Base-by-base conservation (phyloP, 2,329 filamentous ascomycete species). In the Calonectria pseudoreteaudii region DNA sequence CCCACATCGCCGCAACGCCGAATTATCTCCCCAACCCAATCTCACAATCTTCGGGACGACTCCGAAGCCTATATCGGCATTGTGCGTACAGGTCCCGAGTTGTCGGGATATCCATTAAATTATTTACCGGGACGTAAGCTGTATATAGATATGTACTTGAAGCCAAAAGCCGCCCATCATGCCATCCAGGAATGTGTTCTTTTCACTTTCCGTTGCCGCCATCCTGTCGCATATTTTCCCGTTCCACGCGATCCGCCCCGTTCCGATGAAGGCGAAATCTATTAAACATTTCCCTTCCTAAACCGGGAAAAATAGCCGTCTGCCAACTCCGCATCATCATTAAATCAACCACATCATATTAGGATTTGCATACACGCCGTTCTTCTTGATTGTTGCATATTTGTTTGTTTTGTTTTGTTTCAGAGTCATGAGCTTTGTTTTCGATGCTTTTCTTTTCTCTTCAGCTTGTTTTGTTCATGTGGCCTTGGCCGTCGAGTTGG, bases 1-100 rank as follows among this genome's bases (percentile, higher is more conserved):
- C 68, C 68, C 74, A 76, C 72, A 72, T 68, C 52, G 67, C 74
- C 69, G 72, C 56, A 60, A 76, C 38, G 49, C 74, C 72, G 74
- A 76, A 70, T 66, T 74, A 74, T 76, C 72, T 76, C 74, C 74
- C 69, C 18, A 49, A 49, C 44, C 14, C 30, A 28, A 65, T 23
- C 34, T 38, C 38, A 52, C 31, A 52, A 26, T 34, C 18, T 62
- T 47, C 52, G 56, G 56, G 56, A 41, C 66, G 31, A 36, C 53
- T 72, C 70, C 65, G 56, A 36, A 26, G 28, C 31, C 23, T 31
- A 11, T 41, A 34, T 41, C 31, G 31, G 56, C 56, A 38, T 62
- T 41, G 44, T 41, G 56, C 20, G 13, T 16, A 9, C 7, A 23
- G 34, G 60, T 49, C 38, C 60, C 60, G 60, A 65, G 31, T 41